These are phyloP conservation scores for Schwanniomyces polymorphus DNA, from an alignment of 805 yeast genomes.

Conservation along the genomic window DNA sequence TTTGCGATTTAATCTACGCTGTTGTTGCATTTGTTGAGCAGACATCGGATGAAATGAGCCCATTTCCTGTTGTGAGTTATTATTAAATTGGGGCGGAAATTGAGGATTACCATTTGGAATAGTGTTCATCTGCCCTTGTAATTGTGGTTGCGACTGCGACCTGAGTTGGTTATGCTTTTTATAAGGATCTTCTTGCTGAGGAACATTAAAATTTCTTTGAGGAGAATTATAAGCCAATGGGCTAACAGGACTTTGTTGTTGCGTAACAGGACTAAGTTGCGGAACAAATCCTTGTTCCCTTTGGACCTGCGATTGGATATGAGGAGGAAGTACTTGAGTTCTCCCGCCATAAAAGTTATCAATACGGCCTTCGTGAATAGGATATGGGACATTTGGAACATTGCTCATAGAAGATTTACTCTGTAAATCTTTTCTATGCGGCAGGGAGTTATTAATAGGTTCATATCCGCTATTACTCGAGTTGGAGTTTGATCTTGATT, in stretches of 20 bases:
- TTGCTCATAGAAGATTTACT: neutral
- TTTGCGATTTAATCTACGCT: constrained; percentile 12
- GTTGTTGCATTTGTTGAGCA: constrained; percentile 8
- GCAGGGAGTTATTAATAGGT: neutral
- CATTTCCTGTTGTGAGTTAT: neutral
- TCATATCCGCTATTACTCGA: neutral
- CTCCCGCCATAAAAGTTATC: neutral
- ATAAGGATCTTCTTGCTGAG: neutral
- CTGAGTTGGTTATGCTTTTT: constrained; percentile 15
- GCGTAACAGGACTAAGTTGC: constrained; percentile 1
- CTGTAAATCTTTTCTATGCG: neutral
- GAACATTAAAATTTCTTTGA: neutral
- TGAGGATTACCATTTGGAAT: neutral
- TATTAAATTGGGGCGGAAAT: constrained; percentile 2
- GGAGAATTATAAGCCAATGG: neutral
- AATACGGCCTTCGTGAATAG: neutral
- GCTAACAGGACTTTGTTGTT: constrained; percentile 6
- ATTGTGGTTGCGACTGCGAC: constrained; percentile 7
- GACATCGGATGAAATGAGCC: constrained; percentile 8
- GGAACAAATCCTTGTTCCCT: neutral
- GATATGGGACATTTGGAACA: neutral
- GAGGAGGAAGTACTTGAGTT: neutral
- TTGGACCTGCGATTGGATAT: neutral
- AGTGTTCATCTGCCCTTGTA: neutral
- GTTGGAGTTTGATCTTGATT: neutral